phyloP scores from a whole-genome alignment of 192 early-diverging fungal species.

The Coemansia sp. region DNA sequence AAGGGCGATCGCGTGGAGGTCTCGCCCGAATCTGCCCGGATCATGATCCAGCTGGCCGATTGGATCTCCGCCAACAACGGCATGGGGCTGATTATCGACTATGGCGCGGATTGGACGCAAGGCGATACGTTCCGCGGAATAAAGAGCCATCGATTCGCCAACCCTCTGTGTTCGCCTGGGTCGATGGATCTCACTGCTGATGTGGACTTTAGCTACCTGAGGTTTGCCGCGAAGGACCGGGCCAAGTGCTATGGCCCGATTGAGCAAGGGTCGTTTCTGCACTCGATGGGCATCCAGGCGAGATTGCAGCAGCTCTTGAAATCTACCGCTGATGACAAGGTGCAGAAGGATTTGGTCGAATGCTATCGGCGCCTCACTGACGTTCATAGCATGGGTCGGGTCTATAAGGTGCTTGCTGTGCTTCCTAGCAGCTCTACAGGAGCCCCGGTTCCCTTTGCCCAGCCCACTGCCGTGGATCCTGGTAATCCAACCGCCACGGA shows the following conservation, averaged over 20 bases:
- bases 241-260: conserved; percentile 71
- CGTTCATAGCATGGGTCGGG: conserved; percentile 76
- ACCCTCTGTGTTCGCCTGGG: conserved; percentile 78
- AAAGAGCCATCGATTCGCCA: conserved; percentile 73
- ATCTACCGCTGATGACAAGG: conserved; percentile 46
- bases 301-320: conserved; percentile 69
- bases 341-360: conserved; percentile 63
- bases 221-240: conserved; percentile 53
- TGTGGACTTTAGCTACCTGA: conserved; percentile 83
- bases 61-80: conserved; percentile 69
- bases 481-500: not conserved
- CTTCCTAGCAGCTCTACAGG: conserved; percentile 22
- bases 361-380: conserved; percentile 76
- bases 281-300: conserved; percentile 77
- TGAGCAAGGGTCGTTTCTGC: conserved; percentile 74
- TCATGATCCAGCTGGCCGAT: conserved; percentile 67
- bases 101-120: conserved; percentile 76
- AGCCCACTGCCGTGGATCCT: not conserved
- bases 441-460: conserved; percentile 33
- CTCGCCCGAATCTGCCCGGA: conserved; percentile 71
- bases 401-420: conserved; percentile 80
- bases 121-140: conserved; percentile 86
- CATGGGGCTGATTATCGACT: conserved; percentile 80
- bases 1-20: conserved; percentile 81
- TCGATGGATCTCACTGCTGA: conserved; percentile 86